Evolutionary conservation across 2,329 filamentous ascomycete genomes (phyloP), one percentile per base, ranked within the genome.

Genomic region (Scedosporium boydii): DNA sequence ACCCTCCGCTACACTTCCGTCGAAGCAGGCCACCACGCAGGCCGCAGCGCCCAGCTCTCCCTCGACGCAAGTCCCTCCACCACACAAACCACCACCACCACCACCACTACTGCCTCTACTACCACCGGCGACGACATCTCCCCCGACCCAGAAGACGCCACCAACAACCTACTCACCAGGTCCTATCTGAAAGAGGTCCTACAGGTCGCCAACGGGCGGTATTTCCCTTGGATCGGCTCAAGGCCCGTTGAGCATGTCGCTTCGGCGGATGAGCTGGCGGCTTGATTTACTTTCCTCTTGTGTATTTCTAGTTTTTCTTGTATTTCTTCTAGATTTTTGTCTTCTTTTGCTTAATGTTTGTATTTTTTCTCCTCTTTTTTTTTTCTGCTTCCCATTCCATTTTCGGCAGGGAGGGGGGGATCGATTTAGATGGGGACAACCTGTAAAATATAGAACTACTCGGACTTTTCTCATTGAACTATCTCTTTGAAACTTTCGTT

Each of bases 1-100:
- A 77, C 69, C 10, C 71, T 86, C 7, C 75, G 73, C 6, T 84
- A 84, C 74, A 80, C 76, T 21, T 78, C 75, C 67, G 75, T 84
- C 64, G 78, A 84, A 64, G 80, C 76, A 4, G 82, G 81, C 0
- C 75, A 76, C 59, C 78, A 80, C 63, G 79, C 78, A 59, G 81
- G 81, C 5, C 78, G 77, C 12, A 75, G 80, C n/a, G 76, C 79
- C 21, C 79, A 82, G 67, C 69, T 86, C 26, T 76, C 73, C 1
- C 73, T 86, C 6, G 73, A 78, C 51, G 74, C 76, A 10, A n/a
- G 10, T 9, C 10, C 34, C 34, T 38, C 34, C 34, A 9, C 10
- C 10, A 14, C 34, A 3, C 34, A 38, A 38, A 38, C 10, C 34
- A 14, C 34, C 3, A 34, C 29, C 7, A 38, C 34, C 6, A 34